These are phyloP conservation scores for Lentinula edodes DNA, from an alignment of 768 basidiomycete genomes.

Conservation along the genomic window DNA sequence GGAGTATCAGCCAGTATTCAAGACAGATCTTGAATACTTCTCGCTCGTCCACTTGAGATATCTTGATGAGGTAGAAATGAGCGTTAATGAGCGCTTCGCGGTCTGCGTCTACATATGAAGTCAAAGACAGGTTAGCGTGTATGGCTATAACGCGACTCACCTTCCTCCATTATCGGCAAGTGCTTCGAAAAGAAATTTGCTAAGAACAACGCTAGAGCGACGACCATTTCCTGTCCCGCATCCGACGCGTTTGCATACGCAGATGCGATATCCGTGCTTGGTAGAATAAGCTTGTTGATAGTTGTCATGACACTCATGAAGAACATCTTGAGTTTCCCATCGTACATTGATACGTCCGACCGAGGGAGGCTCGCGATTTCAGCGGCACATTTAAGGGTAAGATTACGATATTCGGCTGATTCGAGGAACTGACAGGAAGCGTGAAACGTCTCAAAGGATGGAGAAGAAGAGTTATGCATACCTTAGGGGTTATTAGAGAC, in stretches of 20 bases:
- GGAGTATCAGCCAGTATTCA: constrained; percentile 74
- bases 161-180: constrained; percentile 68
- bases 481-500: not conserved
- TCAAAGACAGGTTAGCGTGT: not conserved
- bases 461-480: not conserved
- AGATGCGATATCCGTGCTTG: constrained; percentile 62
- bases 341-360: constrained; percentile 48
- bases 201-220: constrained; percentile 56
- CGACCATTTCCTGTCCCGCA: constrained; percentile 69
- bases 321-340: constrained; percentile 67
- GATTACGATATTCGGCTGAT: constrained; percentile 70
- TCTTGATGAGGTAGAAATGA: constrained; percentile 74
- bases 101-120: constrained; percentile 40
- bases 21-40: constrained; percentile 83
- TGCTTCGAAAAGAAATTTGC: constrained; percentile 66
- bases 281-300: constrained; percentile 70
- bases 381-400: constrained; percentile 69
- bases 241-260: constrained; percentile 75
- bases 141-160: constrained; percentile 34
- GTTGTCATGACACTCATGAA: constrained; percentile 77
- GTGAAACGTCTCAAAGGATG: not conserved
- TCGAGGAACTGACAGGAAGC: constrained; percentile 31
- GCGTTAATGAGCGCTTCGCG: constrained; percentile 70
- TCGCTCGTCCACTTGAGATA: constrained; percentile 73
- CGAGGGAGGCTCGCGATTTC: constrained; percentile 40